Conservation (phyloP, 1,139 yeast genomes). For the Taphrina populina region DNA sequence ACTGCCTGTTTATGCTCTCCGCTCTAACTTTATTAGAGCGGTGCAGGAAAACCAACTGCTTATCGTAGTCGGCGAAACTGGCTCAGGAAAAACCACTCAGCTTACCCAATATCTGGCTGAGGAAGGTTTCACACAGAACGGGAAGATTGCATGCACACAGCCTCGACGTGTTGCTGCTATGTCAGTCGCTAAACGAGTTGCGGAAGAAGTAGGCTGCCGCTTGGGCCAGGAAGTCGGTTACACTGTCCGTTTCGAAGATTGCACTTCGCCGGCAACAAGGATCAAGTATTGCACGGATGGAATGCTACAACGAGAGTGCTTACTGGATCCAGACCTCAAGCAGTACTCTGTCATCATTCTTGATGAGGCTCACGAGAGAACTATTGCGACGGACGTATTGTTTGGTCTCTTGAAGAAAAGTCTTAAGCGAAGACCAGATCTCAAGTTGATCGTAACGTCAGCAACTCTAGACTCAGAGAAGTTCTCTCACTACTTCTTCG, state of each 20-base stretch:
- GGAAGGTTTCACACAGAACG: conserved; percentile 63
- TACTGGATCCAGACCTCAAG: conserved; percentile 64
- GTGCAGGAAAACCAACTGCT: conserved; percentile 60
- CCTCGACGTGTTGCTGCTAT: conserved; percentile 96
- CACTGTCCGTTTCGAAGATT: conserved; percentile 83
- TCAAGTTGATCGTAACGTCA: conserved; percentile 81
- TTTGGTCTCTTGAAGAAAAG: conserved; percentile 72
- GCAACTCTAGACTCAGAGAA: conserved; percentile 90
- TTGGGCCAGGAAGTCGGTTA: conserved; percentile 85
- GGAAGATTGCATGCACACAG: conserved; percentile 83
- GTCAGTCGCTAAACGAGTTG: conserved; percentile 88
- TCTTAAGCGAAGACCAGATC: conserved; percentile 61
- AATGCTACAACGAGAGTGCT: conserved; percentile 71
- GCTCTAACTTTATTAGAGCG: conserved; percentile 58
- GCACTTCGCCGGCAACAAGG: conserved; percentile 58
- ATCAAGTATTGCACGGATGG: conserved; percentile 85
- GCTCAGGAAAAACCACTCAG: conserved; percentile 96
- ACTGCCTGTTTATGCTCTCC: conserved; percentile 74
- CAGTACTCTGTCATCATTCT: conserved; percentile 81
- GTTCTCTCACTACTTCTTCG: conserved; percentile 76
- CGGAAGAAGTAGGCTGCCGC: conserved; percentile 71
- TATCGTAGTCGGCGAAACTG: conserved; percentile 89
- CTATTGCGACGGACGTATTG: conserved; percentile 79
- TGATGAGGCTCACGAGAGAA: conserved; percentile 96
- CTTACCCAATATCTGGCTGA: conserved; percentile 79